phyloP scores from a whole-genome alignment of 345 rosid species.

The Eucalyptus curtisii region DNA sequence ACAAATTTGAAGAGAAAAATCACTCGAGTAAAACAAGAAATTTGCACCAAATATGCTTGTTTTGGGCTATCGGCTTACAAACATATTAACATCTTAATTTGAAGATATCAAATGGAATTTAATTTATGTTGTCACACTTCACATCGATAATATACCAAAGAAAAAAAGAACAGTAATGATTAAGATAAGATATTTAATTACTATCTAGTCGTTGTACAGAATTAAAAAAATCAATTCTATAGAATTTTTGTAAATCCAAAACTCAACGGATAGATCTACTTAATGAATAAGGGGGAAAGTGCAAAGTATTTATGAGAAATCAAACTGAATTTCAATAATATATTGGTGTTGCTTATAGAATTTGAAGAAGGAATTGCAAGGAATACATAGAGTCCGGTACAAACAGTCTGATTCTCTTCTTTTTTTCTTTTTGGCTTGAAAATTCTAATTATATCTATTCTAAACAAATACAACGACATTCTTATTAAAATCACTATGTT shows the following conservation, averaged over 20 bases:
- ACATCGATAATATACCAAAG: background rate
- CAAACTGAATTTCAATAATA: background rate
- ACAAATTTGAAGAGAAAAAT: background rate
- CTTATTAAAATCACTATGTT: too few relatives aligned
- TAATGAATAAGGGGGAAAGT: background rate
- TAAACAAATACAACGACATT: background rate
- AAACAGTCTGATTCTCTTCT: too few relatives aligned
- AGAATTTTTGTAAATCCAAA: too few relatives aligned
- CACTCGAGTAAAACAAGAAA: background rate
- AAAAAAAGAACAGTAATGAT: background rate
- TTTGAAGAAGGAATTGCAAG: background rate
- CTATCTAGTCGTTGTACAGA: too few relatives aligned
- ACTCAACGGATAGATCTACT: background rate
- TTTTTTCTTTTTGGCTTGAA: background rate
- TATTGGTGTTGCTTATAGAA: background rate
- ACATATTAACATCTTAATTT: background rate
- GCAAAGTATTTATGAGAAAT: background rate
- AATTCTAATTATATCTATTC: background rate
- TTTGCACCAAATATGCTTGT: background rate
- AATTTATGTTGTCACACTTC: background rate
- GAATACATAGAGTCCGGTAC: background rate
- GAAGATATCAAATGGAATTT: background rate
- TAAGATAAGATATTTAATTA: background rate
- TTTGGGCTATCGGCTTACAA: background rate
- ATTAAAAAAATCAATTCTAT: too few relatives aligned